Base-by-base conservation (phyloP, 2,329 filamentous ascomycete genomes). In the Penicillium sp. region DNA sequence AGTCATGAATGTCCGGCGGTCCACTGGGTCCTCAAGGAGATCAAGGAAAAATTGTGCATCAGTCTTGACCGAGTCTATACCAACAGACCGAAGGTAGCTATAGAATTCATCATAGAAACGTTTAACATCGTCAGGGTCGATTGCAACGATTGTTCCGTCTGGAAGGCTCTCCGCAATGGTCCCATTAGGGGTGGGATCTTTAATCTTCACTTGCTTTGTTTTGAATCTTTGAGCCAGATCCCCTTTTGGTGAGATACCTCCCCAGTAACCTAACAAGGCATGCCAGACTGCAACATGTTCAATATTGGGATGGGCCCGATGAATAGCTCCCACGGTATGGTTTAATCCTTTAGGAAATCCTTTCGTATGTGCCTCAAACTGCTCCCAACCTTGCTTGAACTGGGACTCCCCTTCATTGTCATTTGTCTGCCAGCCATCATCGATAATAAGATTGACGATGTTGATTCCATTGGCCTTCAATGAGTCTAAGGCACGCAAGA, bases 211-310 rank as follows among this genome's bases (percentile, higher is more conserved):
- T 50, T 78, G 70, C 34, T 80, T 78, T 0, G 91, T 96, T 69
- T 90, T 89, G 76, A 97, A 99, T 0, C 81, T 82, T 61, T 86
- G 79, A 0, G 89, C 89, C 47, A 99, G 84, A 46, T 86, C 82
- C 0, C 92, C 89, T 5, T 84, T 75, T 0, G 89, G 86, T 0
- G 90, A 85, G 11, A 99, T 86, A 0, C 92, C 92, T 45, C 91
- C 93, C 94, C 94, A 97, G 72, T 96, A 96, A 2, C 92, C 88
- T 22, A 85, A 69, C 0, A 97, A 80, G 1, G 93, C 90, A 76
- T 99, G 94, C 94, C 94, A 99, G 1, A 97, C 93, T 11, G 90
- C 90, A 49, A 97, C 83, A 65, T 96, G 89, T 57, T 89, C 83
- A 56, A 97, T 87, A 57, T 86, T 84, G 0, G 86, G 86, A 66